Percentiles rank a stretch among this genome's conserved stretches.
These are phyloP conservation scores for Elasticomyces elasticus DNA, from an alignment of 495 filamentous ascomycete genomes.

Conservation along the genomic window DNA sequence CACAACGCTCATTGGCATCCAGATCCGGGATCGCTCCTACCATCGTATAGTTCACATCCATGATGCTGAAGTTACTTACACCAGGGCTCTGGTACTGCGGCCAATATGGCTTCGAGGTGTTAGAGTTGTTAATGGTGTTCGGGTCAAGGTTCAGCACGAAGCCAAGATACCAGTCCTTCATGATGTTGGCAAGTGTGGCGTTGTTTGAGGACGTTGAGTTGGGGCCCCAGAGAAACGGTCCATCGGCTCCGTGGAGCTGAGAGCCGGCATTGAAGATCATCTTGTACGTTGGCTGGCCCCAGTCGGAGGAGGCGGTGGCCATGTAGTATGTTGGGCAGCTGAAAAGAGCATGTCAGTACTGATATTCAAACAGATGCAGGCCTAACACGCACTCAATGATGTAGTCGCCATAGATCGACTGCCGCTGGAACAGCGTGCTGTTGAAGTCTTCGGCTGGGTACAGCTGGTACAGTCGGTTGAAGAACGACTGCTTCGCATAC, in stretches of 20 bases:
- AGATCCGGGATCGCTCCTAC: conserved; percentile 15
- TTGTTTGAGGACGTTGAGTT: conserved; percentile 11
- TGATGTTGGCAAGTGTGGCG: conserved; percentile 49
- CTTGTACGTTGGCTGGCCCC: conserved; percentile 20
- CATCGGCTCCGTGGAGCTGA: conserved; percentile 20
- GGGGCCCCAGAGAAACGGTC: conserved; percentile 14
- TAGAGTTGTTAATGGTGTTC: conserved; percentile 12
- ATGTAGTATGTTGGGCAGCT: conserved; percentile 26
- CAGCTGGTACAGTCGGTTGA: conserved; percentile 21
- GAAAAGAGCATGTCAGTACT: background rate
- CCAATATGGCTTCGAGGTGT: conserved; percentile 18
- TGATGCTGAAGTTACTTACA: conserved; percentile 3
- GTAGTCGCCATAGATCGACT: conserved; percentile 23
- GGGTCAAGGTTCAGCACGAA: conserved; percentile 37
- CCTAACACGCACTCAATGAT: conserved; percentile 16
- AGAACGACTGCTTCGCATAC: conserved; percentile 20
- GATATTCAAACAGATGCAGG: background rate
- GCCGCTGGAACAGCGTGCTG: conserved; percentile 22
- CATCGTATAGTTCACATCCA: conserved; percentile 20
- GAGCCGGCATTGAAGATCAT: conserved; percentile 21
- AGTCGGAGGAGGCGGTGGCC: conserved; percentile 21
- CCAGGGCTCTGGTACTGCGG: conserved; percentile 11
- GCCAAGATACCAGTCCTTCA: conserved; percentile 51
- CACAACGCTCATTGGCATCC: conserved; percentile 19
- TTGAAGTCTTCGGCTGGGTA: conserved; percentile 19